Evolutionary conservation across 257 asterid genomes (phyloP).

Genomic region (Gentiana macrophylla): DNA sequence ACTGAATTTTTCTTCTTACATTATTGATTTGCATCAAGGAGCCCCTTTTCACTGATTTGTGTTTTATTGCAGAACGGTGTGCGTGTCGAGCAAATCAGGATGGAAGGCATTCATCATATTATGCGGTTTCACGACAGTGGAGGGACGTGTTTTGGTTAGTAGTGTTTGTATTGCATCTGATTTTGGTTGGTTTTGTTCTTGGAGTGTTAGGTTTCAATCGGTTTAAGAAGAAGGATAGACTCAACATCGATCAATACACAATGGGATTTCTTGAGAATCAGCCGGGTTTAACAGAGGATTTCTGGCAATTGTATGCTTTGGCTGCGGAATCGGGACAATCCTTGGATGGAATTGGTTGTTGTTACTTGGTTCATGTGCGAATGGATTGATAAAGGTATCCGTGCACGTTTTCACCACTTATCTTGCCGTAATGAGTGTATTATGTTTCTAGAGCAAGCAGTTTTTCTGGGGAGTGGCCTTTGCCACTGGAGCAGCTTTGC

Average conservation of each 20-base stretch:
- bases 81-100: no score
- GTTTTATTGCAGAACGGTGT: no score
- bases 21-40: no score
- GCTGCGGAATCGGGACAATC: conserved; percentile 68
- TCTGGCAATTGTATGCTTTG: conserved; percentile 75
- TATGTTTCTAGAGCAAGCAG: conserved; percentile 81
- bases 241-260: conserved; percentile 75
- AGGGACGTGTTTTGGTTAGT: no score
- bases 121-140: no score
- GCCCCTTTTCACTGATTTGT: no score
- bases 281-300: conserved; percentile 86
- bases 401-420: conserved; percentile 89
- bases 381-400: conserved; percentile 74
- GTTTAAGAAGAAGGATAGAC: conserved; percentile 70
- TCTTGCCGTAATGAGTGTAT: conserved; percentile 88
- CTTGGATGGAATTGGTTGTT: conserved; percentile 89
- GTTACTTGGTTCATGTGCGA: conserved; percentile 67
- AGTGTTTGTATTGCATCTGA: conserved; percentile 59
- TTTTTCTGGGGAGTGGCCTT: conserved; percentile 88
- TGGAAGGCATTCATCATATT: no score
- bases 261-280: conserved; percentile 68
- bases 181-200: conserved; percentile 64
- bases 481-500: conserved; percentile 85
- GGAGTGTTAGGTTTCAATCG: conserved; percentile 85
- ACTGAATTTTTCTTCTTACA: no score